These are phyloP conservation scores for Groenewaldozyma auringiensis DNA, from an alignment of 1,139 yeast genomes.

Conservation along the genomic window DNA sequence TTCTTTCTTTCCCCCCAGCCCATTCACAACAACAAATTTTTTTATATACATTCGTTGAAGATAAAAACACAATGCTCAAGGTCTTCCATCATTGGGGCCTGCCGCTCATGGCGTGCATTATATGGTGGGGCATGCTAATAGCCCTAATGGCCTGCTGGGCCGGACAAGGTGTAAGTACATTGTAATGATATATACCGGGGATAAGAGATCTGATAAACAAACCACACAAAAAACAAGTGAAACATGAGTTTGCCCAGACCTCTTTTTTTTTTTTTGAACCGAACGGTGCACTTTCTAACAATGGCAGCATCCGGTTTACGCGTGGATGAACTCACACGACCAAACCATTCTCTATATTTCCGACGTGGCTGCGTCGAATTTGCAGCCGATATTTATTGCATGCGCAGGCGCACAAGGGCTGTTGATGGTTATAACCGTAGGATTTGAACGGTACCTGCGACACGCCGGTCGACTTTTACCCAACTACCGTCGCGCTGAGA, in stretches of 20 bases:
- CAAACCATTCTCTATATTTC: conserved; percentile 67
- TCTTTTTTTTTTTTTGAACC: too few relatives aligned
- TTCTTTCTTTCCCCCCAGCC: too few relatives aligned
- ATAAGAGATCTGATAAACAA: conserved; percentile 2
- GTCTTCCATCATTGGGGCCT: conserved; percentile 34
- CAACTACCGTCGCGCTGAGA: conserved; percentile 42
- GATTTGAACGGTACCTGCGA: conserved; percentile 52
- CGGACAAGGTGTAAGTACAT: conserved; percentile 46
- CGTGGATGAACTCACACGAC: conserved; percentile 37
- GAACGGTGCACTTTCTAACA: too few relatives aligned
- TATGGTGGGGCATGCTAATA: conserved; percentile 76
- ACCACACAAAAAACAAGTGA: not conserved
- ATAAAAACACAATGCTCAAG: conserved; percentile 10
- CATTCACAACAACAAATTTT: too few relatives aligned
- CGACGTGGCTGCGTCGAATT: conserved; percentile 76
- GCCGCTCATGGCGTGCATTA: conserved; percentile 49
- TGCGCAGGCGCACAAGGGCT: conserved; percentile 74
- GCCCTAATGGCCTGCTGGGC: conserved; percentile 69
- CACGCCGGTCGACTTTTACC: conserved; percentile 48
- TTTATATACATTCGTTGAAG: too few relatives aligned
- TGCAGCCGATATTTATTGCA: conserved; percentile 77
- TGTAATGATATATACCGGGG: conserved; percentile 1
- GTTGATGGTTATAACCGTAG: conserved; percentile 59
- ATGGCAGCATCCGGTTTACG: conserved; percentile 50
- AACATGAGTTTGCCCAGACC: too few relatives aligned